phyloP scores from a whole-genome alignment of 768 basidiomycete species.

The Leccinum sublutescens region DNA sequence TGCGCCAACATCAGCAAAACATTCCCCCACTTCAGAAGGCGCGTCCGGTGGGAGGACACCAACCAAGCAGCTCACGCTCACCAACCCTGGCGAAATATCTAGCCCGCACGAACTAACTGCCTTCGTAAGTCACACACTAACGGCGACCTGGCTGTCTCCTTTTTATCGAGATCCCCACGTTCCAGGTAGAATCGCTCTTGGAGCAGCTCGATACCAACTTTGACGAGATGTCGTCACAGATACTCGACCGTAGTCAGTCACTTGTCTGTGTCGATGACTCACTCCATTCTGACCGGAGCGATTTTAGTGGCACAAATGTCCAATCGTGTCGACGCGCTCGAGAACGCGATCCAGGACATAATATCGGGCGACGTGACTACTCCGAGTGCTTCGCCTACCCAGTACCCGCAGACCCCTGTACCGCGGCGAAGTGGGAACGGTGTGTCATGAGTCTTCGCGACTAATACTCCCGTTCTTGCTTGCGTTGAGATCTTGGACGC shows the following conservation, averaged over 20 bases:
- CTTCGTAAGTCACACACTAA: slow-evolving; percentile 60
- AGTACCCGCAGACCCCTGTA: slow-evolving; percentile 31
- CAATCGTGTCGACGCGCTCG: slow-evolving; percentile 82
- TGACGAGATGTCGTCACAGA: slow-evolving; percentile 90
- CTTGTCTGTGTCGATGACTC: slow-evolving; percentile 1
- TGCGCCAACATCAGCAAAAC: slow-evolving; percentile 51
- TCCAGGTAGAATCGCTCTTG: slow-evolving; percentile 81
- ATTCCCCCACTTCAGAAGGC: slow-evolving; percentile 18
- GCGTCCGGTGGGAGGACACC: slow-evolving; percentile 39
- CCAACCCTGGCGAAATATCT: slow-evolving; percentile 65
- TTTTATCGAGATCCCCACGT: background rate
- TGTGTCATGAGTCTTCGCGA: slow-evolving; percentile 15
- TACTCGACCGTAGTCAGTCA: slow-evolving; percentile 76
- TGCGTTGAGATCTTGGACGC: slow-evolving; percentile 14
- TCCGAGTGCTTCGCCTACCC: slow-evolving; percentile 58
- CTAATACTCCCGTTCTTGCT: slow-evolving; percentile 16
- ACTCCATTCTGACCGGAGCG: slow-evolving; percentile 8
- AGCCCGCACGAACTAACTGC: slow-evolving; percentile 94
- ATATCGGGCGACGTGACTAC: slow-evolving; percentile 67
- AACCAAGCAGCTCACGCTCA: slow-evolving; percentile 40
- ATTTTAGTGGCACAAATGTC: slow-evolving; percentile 89
- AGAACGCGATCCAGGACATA: slow-evolving; percentile 89
- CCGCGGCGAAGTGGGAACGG: slow-evolving; percentile 45
- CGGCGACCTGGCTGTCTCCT: slow-evolving; percentile 4
- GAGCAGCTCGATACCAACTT: slow-evolving; percentile 89